Evolutionary conservation across 352 stramenopile genomes (phyloP), one percentile per base, ranked within the genome.

Genomic region (Phytophthora macrochlamydospora): DNA sequence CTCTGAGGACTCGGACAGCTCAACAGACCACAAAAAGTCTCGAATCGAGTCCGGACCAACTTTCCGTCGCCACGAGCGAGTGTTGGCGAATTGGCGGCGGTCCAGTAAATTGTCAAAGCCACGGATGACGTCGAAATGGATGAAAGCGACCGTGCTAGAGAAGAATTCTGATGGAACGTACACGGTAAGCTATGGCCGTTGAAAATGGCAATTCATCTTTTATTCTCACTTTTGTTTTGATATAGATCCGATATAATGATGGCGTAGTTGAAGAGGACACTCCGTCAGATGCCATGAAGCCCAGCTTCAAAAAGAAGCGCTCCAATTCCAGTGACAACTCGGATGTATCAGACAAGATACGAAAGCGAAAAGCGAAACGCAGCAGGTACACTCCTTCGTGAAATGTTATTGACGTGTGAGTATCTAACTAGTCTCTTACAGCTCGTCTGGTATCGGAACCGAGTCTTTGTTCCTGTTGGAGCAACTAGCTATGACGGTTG

Each of bases 401-500:
- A 38, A 32, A 7, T 32, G 40, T 42, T 11, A 0, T 48, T 8
- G 9, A 49, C n/a, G 33, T 35, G 3, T n/a, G 38, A 32, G 0
- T 46, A 8, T n/a, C 38, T 44, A 13, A 61, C 35, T 38, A 3
- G 14, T 51, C 42, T 24, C 32, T 13, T 38, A 12, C 28, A 75
- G 56, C 24, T 40, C 29, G 6, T 42, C 53, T 7, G 62, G 64
- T 48, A 63, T 85, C 4, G 64, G 66, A 28, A 71, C 51, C 2
- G 78, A 92, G 14, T 73, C 76, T 14, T 28, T 87, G 14, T 88
- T 87, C 55, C 45, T 92, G 29, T 67, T 92, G 4, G 79, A 92
- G 42, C 81, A 92, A 43, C 62, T 92, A 14, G 79, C 79, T 2
- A 77, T 90, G 74, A 90, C 81, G 59, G 81, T 90, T 64, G 4